Conservation (phyloP, 1,284 basidiomycete genomes). For the Amylostereum chailletii region DNA sequence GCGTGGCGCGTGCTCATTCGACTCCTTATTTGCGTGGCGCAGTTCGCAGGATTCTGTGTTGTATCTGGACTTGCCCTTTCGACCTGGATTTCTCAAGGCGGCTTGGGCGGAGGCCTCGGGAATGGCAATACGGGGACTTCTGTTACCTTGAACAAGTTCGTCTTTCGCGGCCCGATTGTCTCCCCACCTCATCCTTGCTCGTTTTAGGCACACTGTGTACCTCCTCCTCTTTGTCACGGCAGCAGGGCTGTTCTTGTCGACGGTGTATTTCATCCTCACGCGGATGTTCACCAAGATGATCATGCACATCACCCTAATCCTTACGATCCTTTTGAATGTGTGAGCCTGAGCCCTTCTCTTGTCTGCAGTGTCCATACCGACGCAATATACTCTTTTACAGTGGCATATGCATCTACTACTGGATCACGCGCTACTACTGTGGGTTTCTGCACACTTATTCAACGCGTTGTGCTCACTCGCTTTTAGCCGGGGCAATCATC, state of each 20-base stretch:
- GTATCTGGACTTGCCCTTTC: conserved; percentile 59
- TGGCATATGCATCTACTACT: conserved; percentile 66
- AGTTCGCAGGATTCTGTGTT: conserved; percentile 63
- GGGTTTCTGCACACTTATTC: conserved; percentile 21
- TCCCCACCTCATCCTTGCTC: conserved; percentile 12
- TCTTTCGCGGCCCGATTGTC: conserved; percentile 10
- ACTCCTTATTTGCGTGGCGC: background rate
- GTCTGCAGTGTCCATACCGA: conserved; percentile 2
- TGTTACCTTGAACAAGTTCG: conserved; percentile 53
- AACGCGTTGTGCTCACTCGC: conserved; percentile 13
- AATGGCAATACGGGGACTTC: conserved; percentile 35
- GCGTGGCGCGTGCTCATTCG: background rate
- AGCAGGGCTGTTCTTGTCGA: conserved; percentile 41
- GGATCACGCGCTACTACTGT: conserved; percentile 72
- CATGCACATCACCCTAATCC: conserved; percentile 72
- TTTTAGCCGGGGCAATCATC: conserved; percentile 63
- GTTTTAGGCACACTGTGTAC: conserved; percentile 38
- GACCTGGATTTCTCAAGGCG: conserved; percentile 55
- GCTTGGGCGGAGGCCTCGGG: conserved; percentile 60
- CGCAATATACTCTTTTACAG: conserved; percentile 22
- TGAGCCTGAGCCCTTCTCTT: conserved; percentile 26
- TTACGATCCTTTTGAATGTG: conserved; percentile 69
- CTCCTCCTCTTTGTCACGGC: conserved; percentile 55
- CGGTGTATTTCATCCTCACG: conserved; percentile 50
- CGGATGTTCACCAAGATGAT: conserved; percentile 72